These are phyloP conservation scores for Papilionanthe hybrid DNA, from an alignment of 116 monocot species.

Conservation along the genomic window DNA sequence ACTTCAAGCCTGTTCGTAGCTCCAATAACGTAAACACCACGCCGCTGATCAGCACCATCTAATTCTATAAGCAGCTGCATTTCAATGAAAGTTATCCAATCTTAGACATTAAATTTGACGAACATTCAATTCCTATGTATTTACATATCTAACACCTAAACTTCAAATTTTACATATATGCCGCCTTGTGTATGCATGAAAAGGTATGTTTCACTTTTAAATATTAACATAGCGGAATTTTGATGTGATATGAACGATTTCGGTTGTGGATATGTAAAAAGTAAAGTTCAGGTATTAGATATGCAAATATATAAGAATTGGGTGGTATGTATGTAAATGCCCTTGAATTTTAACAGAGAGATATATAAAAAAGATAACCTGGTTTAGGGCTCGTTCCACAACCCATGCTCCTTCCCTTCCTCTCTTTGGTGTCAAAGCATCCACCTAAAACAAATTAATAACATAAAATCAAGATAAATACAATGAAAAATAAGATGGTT, in stretches of 20 bases:
- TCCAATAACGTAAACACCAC: conserved; percentile 88
- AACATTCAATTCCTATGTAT: too few relatives aligned
- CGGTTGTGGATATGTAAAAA: too few relatives aligned
- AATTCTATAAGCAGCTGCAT: conserved; percentile 84
- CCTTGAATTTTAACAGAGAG: not conserved
- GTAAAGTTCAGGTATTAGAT: too few relatives aligned
- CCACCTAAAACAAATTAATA: conserved; percentile 45
- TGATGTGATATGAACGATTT: too few relatives aligned
- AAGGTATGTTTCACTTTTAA: too few relatives aligned
- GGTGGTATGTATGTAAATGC: too few relatives aligned
- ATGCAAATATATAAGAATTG: too few relatives aligned
- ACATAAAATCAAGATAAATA: not conserved
- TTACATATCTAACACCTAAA: too few relatives aligned
- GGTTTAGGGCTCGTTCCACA: conserved; percentile 70
- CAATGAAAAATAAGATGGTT: not conserved
- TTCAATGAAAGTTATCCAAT: not conserved
- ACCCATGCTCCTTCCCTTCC: conserved; percentile 83
- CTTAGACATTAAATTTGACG: not conserved
- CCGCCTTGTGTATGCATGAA: too few relatives aligned
- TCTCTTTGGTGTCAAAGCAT: conserved; percentile 82
- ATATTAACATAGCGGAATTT: too few relatives aligned
- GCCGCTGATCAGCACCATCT: conserved; percentile 78
- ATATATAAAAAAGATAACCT: conserved; percentile 32
- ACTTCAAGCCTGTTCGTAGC: conserved; percentile 94
- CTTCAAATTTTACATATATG: too few relatives aligned